Percentiles rank a stretch among this genome's conserved stretches.
These are phyloP conservation scores for Wallacemonas rigidus DNA, from an alignment of 208 protist species.

Conservation along the genomic window DNA sequence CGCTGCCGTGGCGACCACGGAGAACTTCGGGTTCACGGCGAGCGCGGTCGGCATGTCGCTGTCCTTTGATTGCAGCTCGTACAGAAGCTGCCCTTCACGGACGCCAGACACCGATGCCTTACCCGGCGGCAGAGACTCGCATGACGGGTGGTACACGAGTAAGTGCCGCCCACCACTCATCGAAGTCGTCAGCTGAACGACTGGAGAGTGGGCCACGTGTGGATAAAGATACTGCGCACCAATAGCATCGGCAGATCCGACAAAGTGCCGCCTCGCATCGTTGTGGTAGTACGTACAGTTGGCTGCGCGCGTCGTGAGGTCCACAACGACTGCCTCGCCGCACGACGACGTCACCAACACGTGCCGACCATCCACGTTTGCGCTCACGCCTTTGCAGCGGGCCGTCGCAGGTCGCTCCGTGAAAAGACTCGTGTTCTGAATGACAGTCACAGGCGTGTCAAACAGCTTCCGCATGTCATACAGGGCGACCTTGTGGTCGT, in stretches of 20 bases:
- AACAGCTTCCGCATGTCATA: conserved; percentile 69
- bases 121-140: not conserved
- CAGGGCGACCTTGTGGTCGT: conserved; percentile 55
- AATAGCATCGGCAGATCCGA: conserved; percentile 58
- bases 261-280: conserved; percentile 55
- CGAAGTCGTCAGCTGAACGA: conserved; percentile 64
- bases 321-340: conserved; percentile 55
- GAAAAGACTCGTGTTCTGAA: conserved; percentile 54
- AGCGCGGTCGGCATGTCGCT: conserved; percentile 69
- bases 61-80: conserved; percentile 77
- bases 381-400: conserved; percentile 61
- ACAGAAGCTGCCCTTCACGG: conserved; percentile 39
- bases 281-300: conserved; percentile 62
- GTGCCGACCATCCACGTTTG: conserved; percentile 34
- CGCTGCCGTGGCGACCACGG: conserved; percentile 65
- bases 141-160: conserved; percentile 57
- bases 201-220: conserved; percentile 27
- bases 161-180: conserved; percentile 71
- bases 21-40: conserved; percentile 67
- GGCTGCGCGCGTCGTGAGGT: conserved; percentile 35
- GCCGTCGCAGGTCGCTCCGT: conserved; percentile 27
- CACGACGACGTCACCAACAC: conserved; percentile 65
- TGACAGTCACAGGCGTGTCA: conserved; percentile 22
- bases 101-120: not conserved
- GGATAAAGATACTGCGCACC: conserved; percentile 66